Percentiles rank a stretch among this genome's conserved stretches.
These are phyloP conservation scores for Cladosporium oxysporum DNA, from an alignment of 2,329 filamentous ascomycete genomes.

Conservation along the genomic window DNA sequence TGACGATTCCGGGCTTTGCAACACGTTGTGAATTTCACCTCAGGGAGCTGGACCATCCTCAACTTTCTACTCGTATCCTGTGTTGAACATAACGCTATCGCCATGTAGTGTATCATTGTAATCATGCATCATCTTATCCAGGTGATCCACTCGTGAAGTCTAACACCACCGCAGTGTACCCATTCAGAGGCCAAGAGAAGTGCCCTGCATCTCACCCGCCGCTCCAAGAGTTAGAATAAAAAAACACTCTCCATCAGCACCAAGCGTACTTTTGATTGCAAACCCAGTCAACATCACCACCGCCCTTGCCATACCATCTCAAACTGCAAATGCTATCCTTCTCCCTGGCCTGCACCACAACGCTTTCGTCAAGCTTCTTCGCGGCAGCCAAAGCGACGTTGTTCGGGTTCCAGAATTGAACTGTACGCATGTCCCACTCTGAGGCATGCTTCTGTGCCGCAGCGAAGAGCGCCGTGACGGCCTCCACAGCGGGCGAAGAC, in stretches of 20 bases:
- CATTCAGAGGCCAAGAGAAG: neutral
- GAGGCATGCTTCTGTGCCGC: conserved; percentile 70
- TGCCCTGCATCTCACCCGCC: neutral
- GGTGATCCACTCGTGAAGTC: neutral
- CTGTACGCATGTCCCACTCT: conserved; percentile 67
- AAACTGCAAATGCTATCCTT: conserved; percentile 69
- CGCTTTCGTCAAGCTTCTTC: conserved; percentile 47
- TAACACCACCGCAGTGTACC: neutral
- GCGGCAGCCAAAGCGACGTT: conserved; percentile 48
- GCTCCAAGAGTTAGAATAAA: too few relatives aligned
- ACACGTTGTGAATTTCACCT: neutral
- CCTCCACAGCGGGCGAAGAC: conserved; percentile 33
- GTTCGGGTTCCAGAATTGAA: conserved; percentile 84
- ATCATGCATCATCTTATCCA: neutral
- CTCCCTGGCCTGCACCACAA: conserved; percentile 60
- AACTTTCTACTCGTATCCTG: neutral
- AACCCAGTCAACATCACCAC: conserved; percentile 66
- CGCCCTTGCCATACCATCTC: conserved; percentile 65
- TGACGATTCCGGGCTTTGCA: too few relatives aligned
- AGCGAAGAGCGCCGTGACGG: conserved; percentile 64
- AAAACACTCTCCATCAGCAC: conserved; percentile 57
- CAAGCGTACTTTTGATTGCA: conserved; percentile 77
- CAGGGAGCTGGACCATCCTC: too few relatives aligned
- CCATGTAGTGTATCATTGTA: neutral
- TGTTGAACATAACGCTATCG: neutral